Percentiles rank a stretch among this genome's conserved stretches.
Conservation (phyloP, 495 filamentous ascomycete species). For the Podospora bellae-mahoneyi region DNA sequence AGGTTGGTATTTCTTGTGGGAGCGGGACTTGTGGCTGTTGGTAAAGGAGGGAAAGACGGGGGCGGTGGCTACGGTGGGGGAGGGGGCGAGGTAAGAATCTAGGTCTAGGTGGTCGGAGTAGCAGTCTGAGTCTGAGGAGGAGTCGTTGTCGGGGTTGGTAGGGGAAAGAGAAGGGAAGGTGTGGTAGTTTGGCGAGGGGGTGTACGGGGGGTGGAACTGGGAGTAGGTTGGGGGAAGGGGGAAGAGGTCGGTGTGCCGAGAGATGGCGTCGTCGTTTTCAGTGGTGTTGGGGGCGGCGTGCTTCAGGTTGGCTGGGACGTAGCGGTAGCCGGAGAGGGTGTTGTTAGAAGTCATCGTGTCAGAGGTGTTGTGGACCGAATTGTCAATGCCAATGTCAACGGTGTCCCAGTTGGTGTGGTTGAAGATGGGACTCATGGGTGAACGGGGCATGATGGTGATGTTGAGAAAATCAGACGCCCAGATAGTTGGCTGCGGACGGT, state of each 20-base stretch:
- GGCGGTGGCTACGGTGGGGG: neutral
- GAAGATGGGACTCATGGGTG: constrained; percentile 3
- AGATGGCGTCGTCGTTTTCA: neutral
- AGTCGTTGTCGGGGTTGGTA: neutral
- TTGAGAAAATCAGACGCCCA: neutral
- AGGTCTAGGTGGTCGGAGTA: constrained; percentile 10
- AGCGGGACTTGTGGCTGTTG: neutral
- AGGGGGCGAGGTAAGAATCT: constrained; percentile 6
- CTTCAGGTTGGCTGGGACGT: neutral
- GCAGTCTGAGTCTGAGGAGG: constrained; percentile 4
- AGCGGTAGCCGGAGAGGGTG: neutral
- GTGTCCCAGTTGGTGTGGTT: constrained; percentile 8
- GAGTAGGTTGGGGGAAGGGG: constrained; percentile 9
- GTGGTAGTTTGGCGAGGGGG: neutral
- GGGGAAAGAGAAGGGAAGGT: neutral
- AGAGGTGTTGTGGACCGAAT: neutral
- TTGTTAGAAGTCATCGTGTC: neutral
- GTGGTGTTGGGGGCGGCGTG: neutral
- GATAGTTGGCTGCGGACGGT: constrained; percentile 2
- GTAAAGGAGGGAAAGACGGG: neutral
- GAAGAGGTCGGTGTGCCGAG: neutral
- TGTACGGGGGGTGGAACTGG: constrained; percentile 2
- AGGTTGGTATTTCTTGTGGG: neutral
- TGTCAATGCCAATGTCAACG: constrained; percentile 6
- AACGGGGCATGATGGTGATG: neutral